Conservation (phyloP, 257 asterid species). For the Capsicum pubescens region DNA sequence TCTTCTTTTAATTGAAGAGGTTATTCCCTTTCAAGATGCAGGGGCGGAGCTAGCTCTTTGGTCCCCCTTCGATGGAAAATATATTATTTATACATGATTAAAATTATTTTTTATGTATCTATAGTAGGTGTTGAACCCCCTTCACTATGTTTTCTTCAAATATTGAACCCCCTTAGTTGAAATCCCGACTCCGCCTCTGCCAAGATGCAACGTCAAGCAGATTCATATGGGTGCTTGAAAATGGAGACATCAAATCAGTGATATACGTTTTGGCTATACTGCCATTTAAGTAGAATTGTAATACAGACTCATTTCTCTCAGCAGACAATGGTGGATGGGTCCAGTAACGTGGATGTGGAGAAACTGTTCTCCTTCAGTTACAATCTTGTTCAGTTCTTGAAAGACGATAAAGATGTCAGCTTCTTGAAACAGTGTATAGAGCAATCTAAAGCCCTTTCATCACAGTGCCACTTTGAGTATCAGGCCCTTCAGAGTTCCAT, state of each 20-base stretch:
- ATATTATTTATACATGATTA: too few relatives aligned
- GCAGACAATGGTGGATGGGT: conserved; percentile 41
- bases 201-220: not conserved
- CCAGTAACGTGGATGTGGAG: conserved; percentile 49
- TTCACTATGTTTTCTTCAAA: too few relatives aligned
- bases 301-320: not conserved
- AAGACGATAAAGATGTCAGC: conserved; percentile 50
- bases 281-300: not conserved
- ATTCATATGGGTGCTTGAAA: not conserved
- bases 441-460: conserved; percentile 54
- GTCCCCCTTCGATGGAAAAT: too few relatives aligned
- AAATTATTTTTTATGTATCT: too few relatives aligned
- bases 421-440: conserved; percentile 51
- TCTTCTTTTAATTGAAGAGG: not conserved
- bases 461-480: conserved; percentile 54
- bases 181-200: too few relatives aligned
- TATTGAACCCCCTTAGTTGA: too few relatives aligned
- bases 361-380: conserved; percentile 50
- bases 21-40: not conserved
- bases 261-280: not conserved
- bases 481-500: conserved; percentile 43
- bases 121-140: too few relatives aligned
- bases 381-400: conserved; percentile 55
- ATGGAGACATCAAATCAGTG: not conserved
- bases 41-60: too few relatives aligned